These are phyloP conservation scores for Polytolypa hystricis DNA, from an alignment of 2,329 filamentous ascomycete species.

Conservation along the genomic window DNA sequence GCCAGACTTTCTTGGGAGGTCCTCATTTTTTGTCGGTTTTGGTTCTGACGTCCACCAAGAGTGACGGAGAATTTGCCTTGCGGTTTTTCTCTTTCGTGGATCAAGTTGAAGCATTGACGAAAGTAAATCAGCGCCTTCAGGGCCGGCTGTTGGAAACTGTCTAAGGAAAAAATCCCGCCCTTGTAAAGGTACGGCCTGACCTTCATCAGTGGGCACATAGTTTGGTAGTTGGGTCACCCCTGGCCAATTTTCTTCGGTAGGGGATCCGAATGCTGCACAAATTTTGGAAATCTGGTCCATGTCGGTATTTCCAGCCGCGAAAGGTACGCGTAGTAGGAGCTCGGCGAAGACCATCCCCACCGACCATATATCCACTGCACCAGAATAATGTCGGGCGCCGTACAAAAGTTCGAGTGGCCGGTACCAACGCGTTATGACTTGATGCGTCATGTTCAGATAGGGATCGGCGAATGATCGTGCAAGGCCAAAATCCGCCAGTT, in stretches of 20 bases:
- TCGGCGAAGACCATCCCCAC: slow-evolving; percentile 90
- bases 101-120: slow-evolving; percentile 77
- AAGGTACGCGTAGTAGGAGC: slow-evolving; percentile 70
- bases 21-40: slow-evolving; percentile 66
- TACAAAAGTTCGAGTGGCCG: slow-evolving; percentile 88
- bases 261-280: slow-evolving; percentile 74
- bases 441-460: slow-evolving; percentile 76
- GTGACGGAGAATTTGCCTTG: slow-evolving; percentile 67
- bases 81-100: slow-evolving; percentile 72
- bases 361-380: slow-evolving; percentile 88
- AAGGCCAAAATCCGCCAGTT: slow-evolving; percentile 95
- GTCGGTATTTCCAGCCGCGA: slow-evolving; percentile 73
- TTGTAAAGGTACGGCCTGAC: slow-evolving; percentile 46
- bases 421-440: slow-evolving; percentile 97
- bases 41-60: slow-evolving; percentile 79
- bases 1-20: slow-evolving; percentile 66
- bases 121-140: slow-evolving; percentile 75
- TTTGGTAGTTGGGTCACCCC: slow-evolving; percentile 70
- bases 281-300: slow-evolving; percentile 79
- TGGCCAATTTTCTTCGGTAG: slow-evolving; percentile 90
- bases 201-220: slow-evolving; percentile 59
- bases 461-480: slow-evolving; percentile 84
- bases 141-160: slow-evolving; percentile 69
- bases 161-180: slow-evolving; percentile 61
- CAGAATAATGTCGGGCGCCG: slow-evolving; percentile 77